A percentile compares a stretch with the other conserved stretches of the same genome.
phyloP scores from a whole-genome alignment of 306 rosid genomes.

The Rosa persica region DNA sequence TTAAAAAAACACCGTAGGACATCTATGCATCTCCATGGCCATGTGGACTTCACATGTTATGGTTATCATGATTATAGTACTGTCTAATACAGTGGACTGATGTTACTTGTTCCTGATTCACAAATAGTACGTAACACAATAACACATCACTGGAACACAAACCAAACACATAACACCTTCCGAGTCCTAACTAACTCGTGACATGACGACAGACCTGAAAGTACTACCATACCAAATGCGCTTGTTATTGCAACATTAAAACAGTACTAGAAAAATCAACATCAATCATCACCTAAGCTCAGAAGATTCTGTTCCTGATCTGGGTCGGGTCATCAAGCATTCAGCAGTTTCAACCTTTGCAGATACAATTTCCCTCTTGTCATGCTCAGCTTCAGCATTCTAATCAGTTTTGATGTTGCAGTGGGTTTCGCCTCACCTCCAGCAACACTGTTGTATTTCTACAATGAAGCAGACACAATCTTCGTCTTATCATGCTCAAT shows the following conservation, averaged over 20 bases:
- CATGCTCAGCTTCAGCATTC: background rate
- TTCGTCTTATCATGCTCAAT: background rate
- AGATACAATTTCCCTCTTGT: background rate
- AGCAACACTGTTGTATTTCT: background rate
- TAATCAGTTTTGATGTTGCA: background rate
- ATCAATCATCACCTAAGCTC: background rate
- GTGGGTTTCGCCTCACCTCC: background rate
- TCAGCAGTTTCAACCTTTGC: background rate
- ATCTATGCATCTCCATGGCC: background rate
- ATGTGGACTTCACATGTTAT: slow-evolving; percentile 21
- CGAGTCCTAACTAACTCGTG: background rate
- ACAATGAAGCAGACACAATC: background rate
- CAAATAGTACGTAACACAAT: background rate
- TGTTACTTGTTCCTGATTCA: background rate
- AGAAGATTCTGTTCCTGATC: background rate
- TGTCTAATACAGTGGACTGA: background rate
- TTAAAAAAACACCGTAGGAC: background rate
- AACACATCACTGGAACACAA: background rate
- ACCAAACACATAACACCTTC: background rate
- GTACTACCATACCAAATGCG: background rate
- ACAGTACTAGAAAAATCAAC: background rate
- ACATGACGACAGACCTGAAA: background rate
- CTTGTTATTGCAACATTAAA: background rate
- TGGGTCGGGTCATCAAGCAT: background rate
- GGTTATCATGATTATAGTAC: background rate